phyloP scores from a whole-genome alignment of 352 stramenopile genomes.

The Phytophthora cryptogea region DNA sequence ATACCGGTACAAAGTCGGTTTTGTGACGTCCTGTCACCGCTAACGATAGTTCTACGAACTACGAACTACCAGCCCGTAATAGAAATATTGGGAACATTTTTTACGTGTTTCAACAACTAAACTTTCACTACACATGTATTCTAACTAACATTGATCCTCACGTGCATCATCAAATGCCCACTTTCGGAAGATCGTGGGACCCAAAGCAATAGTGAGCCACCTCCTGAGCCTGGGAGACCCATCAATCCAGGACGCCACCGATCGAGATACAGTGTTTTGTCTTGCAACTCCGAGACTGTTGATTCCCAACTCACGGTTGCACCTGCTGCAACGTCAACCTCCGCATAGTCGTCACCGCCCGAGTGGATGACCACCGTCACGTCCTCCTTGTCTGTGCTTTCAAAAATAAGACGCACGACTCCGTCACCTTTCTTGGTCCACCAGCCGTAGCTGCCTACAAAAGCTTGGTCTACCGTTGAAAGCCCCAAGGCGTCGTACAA shows the following conservation, averaged over 20 bases:
- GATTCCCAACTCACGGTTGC: constrained; percentile 41
- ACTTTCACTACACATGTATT: constrained; percentile 13
- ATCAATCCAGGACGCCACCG: constrained; percentile 52
- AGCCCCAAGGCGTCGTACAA: constrained; percentile 33
- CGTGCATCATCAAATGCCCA: constrained; percentile 39
- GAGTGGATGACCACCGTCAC: constrained; percentile 30
- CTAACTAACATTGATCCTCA: constrained; percentile 49
- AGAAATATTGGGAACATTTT: no score
- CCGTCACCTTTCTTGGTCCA: constrained; percentile 47
- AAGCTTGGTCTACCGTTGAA: constrained; percentile 40
- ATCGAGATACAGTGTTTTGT: constrained; percentile 60
- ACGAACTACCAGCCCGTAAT: no score
- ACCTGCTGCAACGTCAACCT: constrained; percentile 42
- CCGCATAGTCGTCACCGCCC: constrained; percentile 34
- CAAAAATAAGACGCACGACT: constrained; percentile 39
- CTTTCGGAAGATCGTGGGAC: constrained; percentile 29
- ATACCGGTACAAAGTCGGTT: no score
- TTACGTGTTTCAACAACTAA: no score
- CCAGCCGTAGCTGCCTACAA: constrained; percentile 40
- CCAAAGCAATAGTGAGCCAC: constrained; percentile 48
- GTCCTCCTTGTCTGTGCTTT: constrained; percentile 36
- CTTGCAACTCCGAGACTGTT: constrained; percentile 36
- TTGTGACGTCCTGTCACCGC: no score
- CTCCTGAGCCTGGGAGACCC: constrained; percentile 24
- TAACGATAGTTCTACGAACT: no score